Conservation (phyloP, 108 stramenopile genomes). For the Fragilaria crotonensis region DNA sequence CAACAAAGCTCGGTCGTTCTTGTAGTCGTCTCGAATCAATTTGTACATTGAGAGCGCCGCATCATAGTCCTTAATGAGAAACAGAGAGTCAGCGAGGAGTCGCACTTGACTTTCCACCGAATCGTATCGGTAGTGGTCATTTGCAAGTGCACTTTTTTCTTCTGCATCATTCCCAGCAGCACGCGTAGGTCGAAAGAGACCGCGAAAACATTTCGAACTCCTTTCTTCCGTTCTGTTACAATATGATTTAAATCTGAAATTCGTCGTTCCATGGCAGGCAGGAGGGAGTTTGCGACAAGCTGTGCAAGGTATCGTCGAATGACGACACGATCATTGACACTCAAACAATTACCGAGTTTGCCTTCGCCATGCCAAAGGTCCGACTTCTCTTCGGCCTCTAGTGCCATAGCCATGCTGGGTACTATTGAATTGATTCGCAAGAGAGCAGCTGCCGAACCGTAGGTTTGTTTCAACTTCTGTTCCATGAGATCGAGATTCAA, state of each 20-base stretch:
- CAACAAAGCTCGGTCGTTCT: slow-evolving; percentile 58
- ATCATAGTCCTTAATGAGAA: slow-evolving; percentile 78
- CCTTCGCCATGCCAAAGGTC: slow-evolving; percentile 45
- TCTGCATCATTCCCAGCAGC: not conserved
- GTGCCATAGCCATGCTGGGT: slow-evolving; percentile 19
- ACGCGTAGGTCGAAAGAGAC: slow-evolving; percentile 48
- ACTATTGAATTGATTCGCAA: slow-evolving; percentile 56
- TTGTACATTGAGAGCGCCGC: slow-evolving; percentile 62
- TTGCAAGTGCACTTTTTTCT: not conserved
- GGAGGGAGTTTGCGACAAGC: slow-evolving; percentile 39
- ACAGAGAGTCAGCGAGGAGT: slow-evolving; percentile 80
- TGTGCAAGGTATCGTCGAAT: slow-evolving; percentile 63
- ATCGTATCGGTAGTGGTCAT: slow-evolving; percentile 57
- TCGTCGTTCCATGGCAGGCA: slow-evolving; percentile 74
- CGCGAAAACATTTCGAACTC: slow-evolving; percentile 74
- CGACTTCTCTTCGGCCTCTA: slow-evolving; percentile 34
- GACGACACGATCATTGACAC: slow-evolving; percentile 49
- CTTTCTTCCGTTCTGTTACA: slow-evolving; percentile 81
- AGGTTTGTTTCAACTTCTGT: slow-evolving; percentile 37
- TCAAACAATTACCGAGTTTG: slow-evolving; percentile 45
- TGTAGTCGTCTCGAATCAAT: slow-evolving; percentile 84
- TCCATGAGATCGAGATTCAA: slow-evolving; percentile 33
- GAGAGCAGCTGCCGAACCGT: slow-evolving; percentile 55
- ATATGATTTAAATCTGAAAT: slow-evolving; percentile 67
- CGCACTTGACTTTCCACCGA: slow-evolving; percentile 84